phyloP scores from a whole-genome alignment of 805 yeast species.

The Metschnikowia hibisci region DNA sequence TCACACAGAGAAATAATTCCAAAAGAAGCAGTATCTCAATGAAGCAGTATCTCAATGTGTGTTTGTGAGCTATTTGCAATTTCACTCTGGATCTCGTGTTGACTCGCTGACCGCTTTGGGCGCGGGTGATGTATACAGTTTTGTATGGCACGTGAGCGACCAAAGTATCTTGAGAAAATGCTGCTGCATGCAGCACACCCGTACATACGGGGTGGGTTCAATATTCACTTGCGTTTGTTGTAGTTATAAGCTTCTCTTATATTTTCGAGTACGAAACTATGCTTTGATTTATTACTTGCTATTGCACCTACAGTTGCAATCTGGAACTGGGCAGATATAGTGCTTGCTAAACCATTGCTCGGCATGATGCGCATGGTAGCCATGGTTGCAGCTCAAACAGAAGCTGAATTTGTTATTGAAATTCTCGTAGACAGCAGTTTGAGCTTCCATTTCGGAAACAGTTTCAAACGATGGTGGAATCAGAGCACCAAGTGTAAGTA shows the following conservation, averaged over 20 bases:
- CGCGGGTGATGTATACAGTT: conserved; percentile 4
- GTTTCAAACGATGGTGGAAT: conserved; percentile 38
- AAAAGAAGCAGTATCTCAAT: neutral
- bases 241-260: too few relatives aligned
- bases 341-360: conserved; percentile 93
- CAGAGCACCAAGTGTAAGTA: conserved; percentile 71
- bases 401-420: conserved; percentile 74
- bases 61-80: neutral
- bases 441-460: neutral
- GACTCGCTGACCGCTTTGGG: conserved; percentile 3
- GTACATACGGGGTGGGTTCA: too few relatives aligned
- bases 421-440: conserved; percentile 7
- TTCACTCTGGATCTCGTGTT: conserved; percentile 3
- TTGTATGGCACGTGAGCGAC: conserved; percentile 3
- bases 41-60: neutral
- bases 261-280: neutral
- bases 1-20: too few relatives aligned
- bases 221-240: too few relatives aligned
- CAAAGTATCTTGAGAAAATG: neutral
- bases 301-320: conserved; percentile 81
- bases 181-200: neutral
- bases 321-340: conserved; percentile 89
- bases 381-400: conserved; percentile 88
- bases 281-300: conserved; percentile 31
- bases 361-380: conserved; percentile 93